Percentiles rank a stretch among this genome's conserved stretches.
phyloP scores from a whole-genome alignment of 2,329 filamentous ascomycete species.

The Herpotrichia juniperi region DNA sequence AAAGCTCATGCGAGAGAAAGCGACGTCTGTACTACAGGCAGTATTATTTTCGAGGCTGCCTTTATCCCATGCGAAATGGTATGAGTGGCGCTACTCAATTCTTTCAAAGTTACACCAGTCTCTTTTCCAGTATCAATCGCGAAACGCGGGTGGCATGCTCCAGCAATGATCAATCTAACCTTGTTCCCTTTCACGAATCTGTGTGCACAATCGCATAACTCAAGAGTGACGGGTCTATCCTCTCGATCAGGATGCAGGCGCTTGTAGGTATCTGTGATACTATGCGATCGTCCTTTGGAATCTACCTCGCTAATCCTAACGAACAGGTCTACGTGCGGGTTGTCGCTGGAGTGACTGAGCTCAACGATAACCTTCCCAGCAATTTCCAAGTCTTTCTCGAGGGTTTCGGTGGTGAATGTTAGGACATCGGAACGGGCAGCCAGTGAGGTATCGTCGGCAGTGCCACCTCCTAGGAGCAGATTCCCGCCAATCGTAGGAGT shows the following conservation, averaged over 20 bases:
- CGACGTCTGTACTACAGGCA: conserved; percentile 2
- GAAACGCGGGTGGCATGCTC: conserved; percentile 13
- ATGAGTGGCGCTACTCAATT: conserved; percentile 9
- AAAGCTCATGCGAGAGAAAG: no score
- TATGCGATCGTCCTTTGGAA: conserved; percentile 13
- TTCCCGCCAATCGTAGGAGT: conserved; percentile 22
- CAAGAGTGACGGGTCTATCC: background rate
- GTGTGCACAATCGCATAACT: conserved; percentile 15
- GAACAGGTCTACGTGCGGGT: conserved; percentile 15
- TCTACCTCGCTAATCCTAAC: conserved; percentile 21
- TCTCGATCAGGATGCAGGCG: conserved; percentile 10
- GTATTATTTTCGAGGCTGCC: conserved; percentile 3
- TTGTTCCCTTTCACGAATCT: conserved; percentile 11
- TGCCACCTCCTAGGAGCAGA: conserved; percentile 9
- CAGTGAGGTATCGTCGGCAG: conserved; percentile 15
- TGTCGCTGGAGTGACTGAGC: conserved; percentile 13
- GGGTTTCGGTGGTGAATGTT: conserved; percentile 13
- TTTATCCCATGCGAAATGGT: conserved; percentile 8
- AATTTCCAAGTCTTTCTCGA: conserved; percentile 13
- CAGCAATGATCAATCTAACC: conserved; percentile 19
- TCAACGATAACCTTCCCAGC: conserved; percentile 10
- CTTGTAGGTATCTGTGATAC: conserved; percentile 16
- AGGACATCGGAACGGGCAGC: conserved; percentile 13
- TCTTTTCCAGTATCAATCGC: conserved; percentile 4
- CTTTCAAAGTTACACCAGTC: background rate